A percentile compares a stretch with the other conserved stretches of the same genome.
Evolutionary conservation across 805 yeast species (phyloP).

Genomic region (Suhomyces vadensis): DNA sequence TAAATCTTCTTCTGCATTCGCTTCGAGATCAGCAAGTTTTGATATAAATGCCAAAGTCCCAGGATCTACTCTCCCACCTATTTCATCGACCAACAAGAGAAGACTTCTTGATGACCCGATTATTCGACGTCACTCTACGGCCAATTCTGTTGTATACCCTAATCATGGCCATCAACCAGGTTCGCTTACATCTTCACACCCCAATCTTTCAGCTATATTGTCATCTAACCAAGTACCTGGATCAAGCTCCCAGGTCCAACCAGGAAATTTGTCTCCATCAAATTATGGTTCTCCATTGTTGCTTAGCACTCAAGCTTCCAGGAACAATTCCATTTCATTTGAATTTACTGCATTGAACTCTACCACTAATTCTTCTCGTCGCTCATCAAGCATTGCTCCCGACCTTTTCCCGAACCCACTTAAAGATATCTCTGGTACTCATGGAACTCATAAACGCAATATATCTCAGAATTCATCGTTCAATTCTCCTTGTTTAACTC

Average conservation of each 20-base stretch:
- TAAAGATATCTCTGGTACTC: slow-evolving; percentile 9
- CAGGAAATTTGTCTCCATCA: slow-evolving; percentile 27
- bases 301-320: slow-evolving; percentile 33
- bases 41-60: slow-evolving; percentile 3
- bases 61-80: slow-evolving; percentile 13
- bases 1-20: slow-evolving; percentile 4
- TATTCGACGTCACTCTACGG: slow-evolving; percentile 16
- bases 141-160: slow-evolving; percentile 10
- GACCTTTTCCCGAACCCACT: slow-evolving; percentile 45
- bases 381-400: slow-evolving; percentile 42
- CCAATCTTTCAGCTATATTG: slow-evolving; percentile 11
- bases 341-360: slow-evolving; percentile 23
- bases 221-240: slow-evolving; percentile 1
- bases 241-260: not conserved
- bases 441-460: slow-evolving; percentile 25
- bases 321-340: slow-evolving; percentile 43
- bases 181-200: slow-evolving; percentile 12
- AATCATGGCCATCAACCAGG: slow-evolving; percentile 5
- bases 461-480: slow-evolving; percentile 32
- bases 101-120: slow-evolving; percentile 17
- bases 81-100: slow-evolving; percentile 14
- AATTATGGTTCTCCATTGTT: slow-evolving; percentile 33
- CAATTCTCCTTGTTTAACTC: slow-evolving; percentile 29
- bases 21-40: slow-evolving; percentile 9
- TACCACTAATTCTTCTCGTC: slow-evolving; percentile 33